A percentile compares a stretch with the other conserved stretches of the same genome.
phyloP scores from a whole-genome alignment of 108 stramenopile species.

The Cyclotella cryptica region DNA sequence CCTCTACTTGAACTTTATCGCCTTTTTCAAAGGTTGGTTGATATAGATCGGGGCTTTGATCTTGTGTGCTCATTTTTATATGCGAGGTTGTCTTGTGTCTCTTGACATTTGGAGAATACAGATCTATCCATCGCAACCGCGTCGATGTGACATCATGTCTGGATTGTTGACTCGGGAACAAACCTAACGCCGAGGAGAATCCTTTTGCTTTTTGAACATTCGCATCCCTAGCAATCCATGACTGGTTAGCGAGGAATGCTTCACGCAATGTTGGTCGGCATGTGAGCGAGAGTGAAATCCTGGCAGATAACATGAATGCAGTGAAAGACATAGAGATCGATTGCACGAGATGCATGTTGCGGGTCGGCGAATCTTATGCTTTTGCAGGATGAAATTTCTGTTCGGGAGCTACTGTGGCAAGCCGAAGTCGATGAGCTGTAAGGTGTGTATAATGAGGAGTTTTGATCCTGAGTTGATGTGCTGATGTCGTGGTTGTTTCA shows the following conservation, averaged over 20 bases:
- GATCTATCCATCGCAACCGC: not conserved
- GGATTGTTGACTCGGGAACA: no score
- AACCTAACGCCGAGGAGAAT: no score
- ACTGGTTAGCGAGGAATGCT: no score
- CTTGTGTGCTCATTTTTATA: not conserved
- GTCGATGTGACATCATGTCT: no score
- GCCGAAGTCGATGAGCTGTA: not conserved
- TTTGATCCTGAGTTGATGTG: no score
- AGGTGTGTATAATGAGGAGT: no score
- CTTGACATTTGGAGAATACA: not conserved
- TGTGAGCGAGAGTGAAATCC: not conserved
- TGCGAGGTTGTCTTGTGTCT: not conserved
- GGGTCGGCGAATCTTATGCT: not conserved
- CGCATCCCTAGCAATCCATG: no score
- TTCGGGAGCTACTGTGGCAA: not conserved
- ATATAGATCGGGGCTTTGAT: conserved; percentile 16
- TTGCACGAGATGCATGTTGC: not conserved
- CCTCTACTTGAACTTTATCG: conserved; percentile 80
- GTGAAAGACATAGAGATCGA: not conserved
- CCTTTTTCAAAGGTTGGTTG: conserved; percentile 62
- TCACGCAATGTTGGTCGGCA: not conserved
- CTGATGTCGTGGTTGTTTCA: no score
- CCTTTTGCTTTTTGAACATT: no score
- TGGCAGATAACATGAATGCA: not conserved
- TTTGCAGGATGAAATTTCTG: not conserved